Evolutionary conservation across 179 eudicot genomes (phyloP).

Genomic region (Actinidia chinensis): DNA sequence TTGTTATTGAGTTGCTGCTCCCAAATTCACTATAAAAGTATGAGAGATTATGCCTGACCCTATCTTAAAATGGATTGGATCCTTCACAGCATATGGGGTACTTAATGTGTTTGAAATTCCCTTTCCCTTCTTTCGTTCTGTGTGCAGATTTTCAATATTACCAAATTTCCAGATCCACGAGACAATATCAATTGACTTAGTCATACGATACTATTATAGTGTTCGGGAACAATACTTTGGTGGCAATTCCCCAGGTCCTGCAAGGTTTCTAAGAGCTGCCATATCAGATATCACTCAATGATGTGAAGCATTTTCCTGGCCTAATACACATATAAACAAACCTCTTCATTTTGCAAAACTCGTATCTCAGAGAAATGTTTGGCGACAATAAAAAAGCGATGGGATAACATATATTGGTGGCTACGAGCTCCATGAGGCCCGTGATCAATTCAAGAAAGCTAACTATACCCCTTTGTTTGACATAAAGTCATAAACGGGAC

Average conservation of each 20-base stretch:
- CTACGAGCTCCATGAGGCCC: not conserved
- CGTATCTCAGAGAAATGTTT: not conserved
- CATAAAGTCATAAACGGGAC: constrained; percentile 2
- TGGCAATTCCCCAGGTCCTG: not conserved
- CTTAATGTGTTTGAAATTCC: constrained; percentile 6
- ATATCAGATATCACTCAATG: not conserved
- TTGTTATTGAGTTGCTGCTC: not conserved
- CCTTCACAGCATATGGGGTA: not conserved
- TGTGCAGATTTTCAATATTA: not conserved
- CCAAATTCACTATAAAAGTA: not conserved
- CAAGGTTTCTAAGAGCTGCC: not conserved
- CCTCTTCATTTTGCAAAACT: not conserved
- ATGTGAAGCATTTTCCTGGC: not conserved
- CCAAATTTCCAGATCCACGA: not conserved
- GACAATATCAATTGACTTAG: constrained; percentile 1
- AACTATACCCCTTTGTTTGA: not conserved
- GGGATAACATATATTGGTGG: constrained; percentile 6
- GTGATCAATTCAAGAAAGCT: constrained; percentile 12
- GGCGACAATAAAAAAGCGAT: not conserved
- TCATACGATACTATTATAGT: not conserved
- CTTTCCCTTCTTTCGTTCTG: constrained; percentile 4
- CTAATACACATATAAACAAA: not conserved
- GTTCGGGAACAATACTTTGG: not conserved
- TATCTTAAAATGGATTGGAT: constrained; percentile 2
- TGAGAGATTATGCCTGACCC: not conserved